A percentile compares a stretch with the other conserved stretches of the same genome.
These are phyloP conservation scores for Fragaria nilgerrensis DNA, from an alignment of 306 rosid species.

Conservation along the genomic window DNA sequence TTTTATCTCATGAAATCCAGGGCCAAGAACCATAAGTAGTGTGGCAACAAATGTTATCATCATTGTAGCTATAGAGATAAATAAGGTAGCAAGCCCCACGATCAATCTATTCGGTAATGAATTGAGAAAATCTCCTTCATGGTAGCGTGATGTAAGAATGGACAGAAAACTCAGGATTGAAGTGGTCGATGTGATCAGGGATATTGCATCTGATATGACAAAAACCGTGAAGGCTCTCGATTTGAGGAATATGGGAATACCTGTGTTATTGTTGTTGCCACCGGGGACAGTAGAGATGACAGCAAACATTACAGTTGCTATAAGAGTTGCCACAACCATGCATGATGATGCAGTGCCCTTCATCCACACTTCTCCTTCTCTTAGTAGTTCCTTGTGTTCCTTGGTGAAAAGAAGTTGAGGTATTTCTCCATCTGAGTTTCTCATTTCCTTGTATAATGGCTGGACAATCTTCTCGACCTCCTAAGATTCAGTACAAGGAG, in stretches of 20 bases:
- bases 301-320: conserved; percentile 15
- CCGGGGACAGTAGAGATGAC: background rate
- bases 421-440: background rate
- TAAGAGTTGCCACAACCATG: conserved; percentile 12
- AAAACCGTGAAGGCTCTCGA: background rate
- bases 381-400: background rate
- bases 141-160: conserved; percentile 36
- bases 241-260: conserved; percentile 9
- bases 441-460: conserved; percentile 8
- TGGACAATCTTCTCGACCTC: conserved; percentile 15
- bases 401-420: conserved; percentile 5
- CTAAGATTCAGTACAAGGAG: background rate
- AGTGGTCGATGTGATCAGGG: conserved; percentile 43
- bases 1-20: background rate
- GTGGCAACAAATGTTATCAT: conserved; percentile 41
- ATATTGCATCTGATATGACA: conserved; percentile 42
- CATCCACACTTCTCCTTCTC: conserved; percentile 16
- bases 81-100: conserved; percentile 41
- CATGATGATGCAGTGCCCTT: conserved; percentile 15
- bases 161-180: conserved; percentile 48
- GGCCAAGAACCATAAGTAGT: background rate
- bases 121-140: conserved; percentile 46
- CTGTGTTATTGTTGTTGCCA: conserved; percentile 7
- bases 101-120: conserved; percentile 39
- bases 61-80: conserved; percentile 40